Base-by-base conservation (phyloP, 768 basidiomycete species). In the Leccinum arenicola region DNA sequence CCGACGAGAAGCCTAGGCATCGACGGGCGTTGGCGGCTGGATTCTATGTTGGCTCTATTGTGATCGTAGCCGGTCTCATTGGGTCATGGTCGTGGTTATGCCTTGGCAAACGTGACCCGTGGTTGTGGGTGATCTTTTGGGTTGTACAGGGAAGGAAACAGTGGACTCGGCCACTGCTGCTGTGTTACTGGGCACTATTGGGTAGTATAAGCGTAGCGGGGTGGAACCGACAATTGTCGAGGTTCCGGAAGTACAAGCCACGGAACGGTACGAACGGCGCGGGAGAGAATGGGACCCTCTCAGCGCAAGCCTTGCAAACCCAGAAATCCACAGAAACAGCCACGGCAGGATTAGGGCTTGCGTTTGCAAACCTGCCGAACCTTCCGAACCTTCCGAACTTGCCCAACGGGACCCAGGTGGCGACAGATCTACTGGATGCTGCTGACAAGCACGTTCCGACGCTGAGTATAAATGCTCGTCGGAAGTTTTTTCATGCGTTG, bases 401-500 rank as follows among this genome's bases (percentile, higher is more conserved):
- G 54, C 82, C 84, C 19, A 83, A 84, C 61, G 81, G 87, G 29
- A 84, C 86, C 21, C 83, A 83, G 29, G 87, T 77, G 45, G 82
- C 83, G 52, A 79, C 78, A 33, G 82, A 85, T 55, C 72, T 91
- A 55, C 74, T 93, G 63, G 91, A 95, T 68, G 91, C 91, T 50
- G 91, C 93, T 2, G 90, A 95, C 73, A 93, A 94, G 73, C 87
- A 85, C 61, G 89, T 96, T 60, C 94, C 95, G 21, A 93, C 92
- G 55, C 77, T 98, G 56, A 85, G 89, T 50, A 77, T 98, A 63
- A 98, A 99, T 72, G 92, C 91, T 25, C 82, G 97, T 60, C 82
- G 97, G 53, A 99, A 99, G 74, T 98, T 91, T 74, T 99, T 99
- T 76, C 97, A 99, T 75, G 94, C 86, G 23, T 78, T 98, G 55